Base-by-base conservation (phyloP, 2,329 filamentous ascomycete species). In the Triangularia verruculosa region DNA sequence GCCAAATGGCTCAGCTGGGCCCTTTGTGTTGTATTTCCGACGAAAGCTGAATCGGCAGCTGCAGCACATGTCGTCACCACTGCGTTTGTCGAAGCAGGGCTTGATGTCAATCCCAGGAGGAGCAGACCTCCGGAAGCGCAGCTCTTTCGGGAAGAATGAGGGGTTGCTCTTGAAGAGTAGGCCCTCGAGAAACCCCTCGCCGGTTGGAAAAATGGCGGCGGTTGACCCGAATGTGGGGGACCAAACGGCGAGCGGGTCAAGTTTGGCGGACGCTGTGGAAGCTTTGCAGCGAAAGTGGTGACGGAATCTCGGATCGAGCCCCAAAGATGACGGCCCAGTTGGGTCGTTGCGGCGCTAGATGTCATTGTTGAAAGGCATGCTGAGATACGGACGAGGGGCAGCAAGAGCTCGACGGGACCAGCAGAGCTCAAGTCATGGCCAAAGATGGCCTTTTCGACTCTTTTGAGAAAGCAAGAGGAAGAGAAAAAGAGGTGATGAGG, bases 81-180 rank as follows among this genome's bases (percentile, higher is more conserved):
- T 0, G 77, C 71, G 30, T 74, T 73, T 2, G 78, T 73, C 8
- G 78, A 74, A 2, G 76, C 74, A 3, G 76, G 70, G 32, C 74
- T 76, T 22, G 80, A 77, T 61, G 74, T 74, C 32, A 79, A 69
- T 17, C 83, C 80, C 57, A 85, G 72, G 15, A 86, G 78, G 25
- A 86, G 74, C 34, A 86, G 75, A 5, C 84, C 80, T 24, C 84
- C 81, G 1, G 83, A 85, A 32, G 83, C 81, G 70, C 84, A 83
- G 70, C 80, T 82, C 64, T 78, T 79, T 11, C 79, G 80, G 24
- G 80, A 75, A 71, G 81, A 77, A 62, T 74, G 73, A 25, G 73
- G 69, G 64, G 75, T 74, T 55, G 74, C 74, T 74, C 73, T 72
- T 17, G 64, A 63, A 47, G 70, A 69, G 56, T 70, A 72, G 3